phyloP scores from a whole-genome alignment of 306 rosid species.

The Cucurbita moschata region DNA sequence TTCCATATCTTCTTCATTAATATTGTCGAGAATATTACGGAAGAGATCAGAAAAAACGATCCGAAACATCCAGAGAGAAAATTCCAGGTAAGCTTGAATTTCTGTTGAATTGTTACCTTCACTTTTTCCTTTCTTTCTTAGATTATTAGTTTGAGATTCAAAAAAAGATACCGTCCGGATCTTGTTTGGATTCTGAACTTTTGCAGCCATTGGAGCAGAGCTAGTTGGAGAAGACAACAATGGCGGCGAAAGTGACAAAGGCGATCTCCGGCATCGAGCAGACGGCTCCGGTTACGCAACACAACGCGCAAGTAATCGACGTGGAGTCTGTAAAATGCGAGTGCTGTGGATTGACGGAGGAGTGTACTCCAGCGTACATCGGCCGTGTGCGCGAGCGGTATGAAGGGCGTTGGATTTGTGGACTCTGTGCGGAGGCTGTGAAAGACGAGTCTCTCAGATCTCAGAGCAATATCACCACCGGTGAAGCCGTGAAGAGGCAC shows the following conservation, averaged over 20 bases:
- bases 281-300: not conserved
- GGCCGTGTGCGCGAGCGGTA: conserved; percentile 37
- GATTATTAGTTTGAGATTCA: not conserved
- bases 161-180: not conserved
- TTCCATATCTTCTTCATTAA: not conserved
- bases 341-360: conserved; percentile 67
- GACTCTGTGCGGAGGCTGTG: conserved; percentile 66
- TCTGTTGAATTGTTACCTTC: not conserved
- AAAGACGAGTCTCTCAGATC: conserved; percentile 37
- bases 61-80: not conserved
- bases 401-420: conserved; percentile 69
- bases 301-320: conserved; percentile 2
- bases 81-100: not conserved
- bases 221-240: not conserved
- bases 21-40: not conserved
- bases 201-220: not conserved
- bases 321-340: conserved; percentile 41
- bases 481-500: conserved; percentile 53
- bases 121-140: not conserved
- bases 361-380: conserved; percentile 59
- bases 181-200: not conserved
- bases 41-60: not conserved
- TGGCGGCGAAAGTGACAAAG: conserved; percentile 18
- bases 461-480: conserved; percentile 19
- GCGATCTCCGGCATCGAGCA: conserved; percentile 10